These are phyloP conservation scores for Leishmania tropica DNA, from an alignment of 208 protist species.

Conservation along the genomic window DNA sequence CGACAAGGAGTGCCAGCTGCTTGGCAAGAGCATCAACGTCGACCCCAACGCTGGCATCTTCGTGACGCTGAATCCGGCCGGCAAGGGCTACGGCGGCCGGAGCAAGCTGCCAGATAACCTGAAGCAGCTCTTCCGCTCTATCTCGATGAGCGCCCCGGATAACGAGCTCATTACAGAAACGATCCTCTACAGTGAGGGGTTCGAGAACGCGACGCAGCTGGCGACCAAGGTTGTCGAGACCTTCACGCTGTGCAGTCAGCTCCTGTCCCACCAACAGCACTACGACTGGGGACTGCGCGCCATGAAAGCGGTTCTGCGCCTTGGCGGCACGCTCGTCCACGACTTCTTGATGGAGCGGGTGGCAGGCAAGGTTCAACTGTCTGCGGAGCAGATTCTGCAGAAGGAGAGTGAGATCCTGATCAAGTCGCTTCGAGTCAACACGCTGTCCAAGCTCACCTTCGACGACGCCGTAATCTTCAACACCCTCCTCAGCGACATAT, in stretches of 20 bases:
- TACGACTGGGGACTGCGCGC: slow-evolving; percentile 99
- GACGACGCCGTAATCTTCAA: slow-evolving; percentile 95
- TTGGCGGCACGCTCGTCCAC: slow-evolving; percentile 92
- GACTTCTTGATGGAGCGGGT: slow-evolving; percentile 87
- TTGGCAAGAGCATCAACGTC: slow-evolving; percentile 93
- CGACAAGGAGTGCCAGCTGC: slow-evolving; percentile 84
- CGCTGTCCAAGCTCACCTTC: slow-evolving; percentile 98
- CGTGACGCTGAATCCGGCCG: slow-evolving; percentile 98
- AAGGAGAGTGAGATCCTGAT: slow-evolving; percentile 96
- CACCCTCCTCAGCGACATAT: slow-evolving; percentile 95
- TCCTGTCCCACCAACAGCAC: slow-evolving; percentile 97
- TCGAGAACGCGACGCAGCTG: slow-evolving; percentile 94
- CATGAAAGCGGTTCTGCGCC: slow-evolving; percentile 96
- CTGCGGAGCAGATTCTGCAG: slow-evolving; percentile 66
- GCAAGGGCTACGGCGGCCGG: slow-evolving; percentile 98
- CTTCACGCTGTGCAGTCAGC: slow-evolving; percentile 94
- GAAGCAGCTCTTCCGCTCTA: slow-evolving; percentile 98
- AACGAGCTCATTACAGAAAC: slow-evolving; percentile 98
- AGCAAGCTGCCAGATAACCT: slow-evolving; percentile 99
- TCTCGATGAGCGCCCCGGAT: slow-evolving; percentile 99
- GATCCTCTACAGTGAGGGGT: slow-evolving; percentile 98
- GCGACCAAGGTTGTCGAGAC: slow-evolving; percentile 94
- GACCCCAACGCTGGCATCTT: slow-evolving; percentile 98
- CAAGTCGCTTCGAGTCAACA: slow-evolving; percentile 97
- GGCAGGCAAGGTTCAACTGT: slow-evolving; percentile 59